Base-by-base conservation (phyloP, 805 yeast genomes). In the Saturnispora saitoi region DNA sequence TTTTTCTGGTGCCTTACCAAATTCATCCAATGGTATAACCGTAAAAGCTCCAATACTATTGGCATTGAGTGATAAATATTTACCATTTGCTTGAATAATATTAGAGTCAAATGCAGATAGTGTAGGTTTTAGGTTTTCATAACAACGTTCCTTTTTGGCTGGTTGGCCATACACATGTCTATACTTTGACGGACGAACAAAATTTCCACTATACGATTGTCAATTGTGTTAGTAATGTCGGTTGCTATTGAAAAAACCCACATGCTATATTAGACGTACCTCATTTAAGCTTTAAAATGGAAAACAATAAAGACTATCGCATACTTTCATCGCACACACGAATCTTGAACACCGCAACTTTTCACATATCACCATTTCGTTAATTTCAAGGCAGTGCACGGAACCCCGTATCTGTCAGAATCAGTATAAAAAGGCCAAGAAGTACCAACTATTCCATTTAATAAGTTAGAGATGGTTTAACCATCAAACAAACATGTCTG, bases 41-140 rank as follows among this genome's bases (percentile, higher is more conserved):
- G 96, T 96, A 71, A 93, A 90, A 0, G 98, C 95, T 47, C 99
- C 99, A 54, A 98, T 98, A 37, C 98, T 98, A 10, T 95, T 83
- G 30, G 96, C 75, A 64, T 87, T 89, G 55, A 89, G 83, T 1
- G 96, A 75, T 38, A 93, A 67, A 60, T 78, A 93, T 64, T 84
- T 83, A 34, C 96, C 91, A 64, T 93, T 93, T 54, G 86, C 78
- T 66, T 88, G 81, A 56, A 93, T 76, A 55, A 93, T 73, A 65
- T 91, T 91, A 45, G 96, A 86, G 66, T 93, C 99, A 86, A 96
- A 93, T 1, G 98, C 99, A 61, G 89, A 90, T 61, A 86, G 82
- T 56, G 95, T 86, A 49, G 83, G 77, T 59, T 78, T 81, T 55
- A 86, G 69, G 64, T 85, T 85, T 58, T 85, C 93, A 60, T 80